A percentile compares a stretch with the other conserved stretches of the same genome.
Evolutionary conservation across 176 grass and related monocot genomes (phyloP).

Genomic region (Tillandsia leiboldiana): DNA sequence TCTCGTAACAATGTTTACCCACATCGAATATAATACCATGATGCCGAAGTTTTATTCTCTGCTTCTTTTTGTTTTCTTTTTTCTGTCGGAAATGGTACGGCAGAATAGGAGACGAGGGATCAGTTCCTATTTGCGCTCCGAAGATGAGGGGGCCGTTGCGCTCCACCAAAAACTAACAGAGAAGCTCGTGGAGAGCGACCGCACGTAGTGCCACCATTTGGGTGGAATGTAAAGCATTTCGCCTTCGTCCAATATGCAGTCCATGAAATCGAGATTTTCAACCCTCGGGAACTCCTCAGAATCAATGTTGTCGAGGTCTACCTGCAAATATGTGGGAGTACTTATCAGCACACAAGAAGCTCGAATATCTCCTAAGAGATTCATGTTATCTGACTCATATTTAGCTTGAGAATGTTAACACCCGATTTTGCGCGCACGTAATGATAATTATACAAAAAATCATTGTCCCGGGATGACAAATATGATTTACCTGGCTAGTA

Average conservation of each 20-base stretch:
- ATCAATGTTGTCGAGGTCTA: constrained; percentile 80
- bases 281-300: constrained; percentile 36
- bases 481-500: constrained; percentile 59
- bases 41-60: background rate
- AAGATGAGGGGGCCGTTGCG: constrained; percentile 20
- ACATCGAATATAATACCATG: constrained; percentile 16
- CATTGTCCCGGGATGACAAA: background rate
- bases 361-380: constrained; percentile 4
- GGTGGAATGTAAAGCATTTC: constrained; percentile 93
- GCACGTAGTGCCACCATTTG: constrained; percentile 97
- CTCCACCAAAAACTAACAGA: constrained; percentile 90
- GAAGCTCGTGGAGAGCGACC: constrained; percentile 81
- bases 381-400: constrained; percentile 2
- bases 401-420: background rate
- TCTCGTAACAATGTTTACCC: constrained; percentile 3
- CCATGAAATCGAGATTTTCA: constrained; percentile 58
- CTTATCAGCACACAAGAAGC: constrained; percentile 9
- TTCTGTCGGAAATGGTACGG: constrained; percentile 17
- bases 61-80: background rate
- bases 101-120: constrained; percentile 15
- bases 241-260: constrained; percentile 80
- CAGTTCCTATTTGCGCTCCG: constrained; percentile 10
- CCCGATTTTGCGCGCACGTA: background rate
- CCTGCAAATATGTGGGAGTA: constrained; percentile 32
- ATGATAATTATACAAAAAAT: background rate